Conservation (phyloP, 2,329 filamentous ascomycete genomes). For the Sphaerulina vaccinii region DNA sequence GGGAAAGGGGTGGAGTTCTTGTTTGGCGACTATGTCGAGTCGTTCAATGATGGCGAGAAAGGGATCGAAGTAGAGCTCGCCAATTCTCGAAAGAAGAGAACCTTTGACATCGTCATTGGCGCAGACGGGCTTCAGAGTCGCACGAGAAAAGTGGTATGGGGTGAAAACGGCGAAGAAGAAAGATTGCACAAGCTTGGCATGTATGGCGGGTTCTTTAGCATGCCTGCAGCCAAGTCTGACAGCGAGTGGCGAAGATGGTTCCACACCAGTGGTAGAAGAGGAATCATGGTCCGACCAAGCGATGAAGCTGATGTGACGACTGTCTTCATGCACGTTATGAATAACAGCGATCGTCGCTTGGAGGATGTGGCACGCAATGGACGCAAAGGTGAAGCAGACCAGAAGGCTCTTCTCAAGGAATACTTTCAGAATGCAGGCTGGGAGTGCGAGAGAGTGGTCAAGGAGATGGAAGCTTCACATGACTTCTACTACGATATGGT, state of each 20-base stretch:
- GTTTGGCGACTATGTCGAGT: slow-evolving; percentile 31
- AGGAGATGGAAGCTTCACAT: slow-evolving; percentile 31
- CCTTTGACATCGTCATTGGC: slow-evolving; percentile 32
- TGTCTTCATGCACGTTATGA: slow-evolving; percentile 30
- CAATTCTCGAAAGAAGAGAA: slow-evolving; percentile 23
- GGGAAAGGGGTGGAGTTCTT: slow-evolving; percentile 33
- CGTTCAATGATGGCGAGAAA: slow-evolving; percentile 26
- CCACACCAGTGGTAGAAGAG: slow-evolving; percentile 31
- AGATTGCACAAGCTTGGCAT: slow-evolving; percentile 27
- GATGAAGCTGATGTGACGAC: slow-evolving; percentile 25
- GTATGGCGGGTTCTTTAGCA: slow-evolving; percentile 36
- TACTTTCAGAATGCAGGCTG: slow-evolving; percentile 33
- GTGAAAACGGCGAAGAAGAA: slow-evolving; percentile 23
- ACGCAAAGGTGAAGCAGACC: slow-evolving; percentile 20
- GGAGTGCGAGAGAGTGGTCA: slow-evolving; percentile 30
- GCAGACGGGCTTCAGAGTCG: slow-evolving; percentile 36
- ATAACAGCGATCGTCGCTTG: slow-evolving; percentile 26
- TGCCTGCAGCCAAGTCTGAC: slow-evolving; percentile 28
- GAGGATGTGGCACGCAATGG: slow-evolving; percentile 21
- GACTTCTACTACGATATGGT: slow-evolving; percentile 38
- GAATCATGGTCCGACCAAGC: slow-evolving; percentile 35
- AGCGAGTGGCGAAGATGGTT: slow-evolving; percentile 35
- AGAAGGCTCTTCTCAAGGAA: slow-evolving; percentile 32
- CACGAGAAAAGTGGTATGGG: slow-evolving; percentile 33
- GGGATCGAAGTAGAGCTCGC: slow-evolving; percentile 30